phyloP scores from a whole-genome alignment of 768 basidiomycete genomes.

The Serendipita sp. region DNA sequence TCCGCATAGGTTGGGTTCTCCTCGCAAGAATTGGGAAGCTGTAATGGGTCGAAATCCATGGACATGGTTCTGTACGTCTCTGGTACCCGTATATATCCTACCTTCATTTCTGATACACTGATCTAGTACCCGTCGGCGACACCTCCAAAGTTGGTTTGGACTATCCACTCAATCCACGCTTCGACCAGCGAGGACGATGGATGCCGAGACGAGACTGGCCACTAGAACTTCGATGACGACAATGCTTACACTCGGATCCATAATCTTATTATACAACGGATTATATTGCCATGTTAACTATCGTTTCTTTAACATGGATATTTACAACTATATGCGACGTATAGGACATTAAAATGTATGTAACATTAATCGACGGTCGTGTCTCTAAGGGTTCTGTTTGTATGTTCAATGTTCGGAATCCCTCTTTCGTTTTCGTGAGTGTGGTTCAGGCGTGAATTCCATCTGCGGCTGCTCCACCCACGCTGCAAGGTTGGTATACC shows the following conservation, averaged over 20 bases:
- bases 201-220: slow-evolving; percentile 57
- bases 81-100: slow-evolving; percentile 1
- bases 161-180: slow-evolving; percentile 58
- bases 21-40: slow-evolving; percentile 50
- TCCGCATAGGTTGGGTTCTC: slow-evolving; percentile 32
- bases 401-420: not conserved
- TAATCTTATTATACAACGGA: not conserved
- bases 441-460: too few species aligned
- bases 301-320: not conserved
- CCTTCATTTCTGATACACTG: not conserved
- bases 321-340: not conserved
- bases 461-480: too few species aligned
- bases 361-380: not conserved
- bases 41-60: slow-evolving; percentile 58
- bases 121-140: slow-evolving; percentile 34
- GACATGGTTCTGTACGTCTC: slow-evolving; percentile 70
- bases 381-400: not conserved
- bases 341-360: not conserved
- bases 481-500: too few species aligned
- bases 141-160: slow-evolving; percentile 40
- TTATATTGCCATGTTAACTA: not conserved
- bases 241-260: not conserved
- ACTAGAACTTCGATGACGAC: slow-evolving; percentile 34
- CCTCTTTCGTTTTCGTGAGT: too few species aligned
- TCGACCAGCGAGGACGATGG: slow-evolving; percentile 54